Percentiles rank a stretch among this genome's conserved stretches.
These are phyloP conservation scores for Yamadazyma blattariae DNA, from an alignment of 1,139 yeast genomes.

Conservation along the genomic window DNA sequence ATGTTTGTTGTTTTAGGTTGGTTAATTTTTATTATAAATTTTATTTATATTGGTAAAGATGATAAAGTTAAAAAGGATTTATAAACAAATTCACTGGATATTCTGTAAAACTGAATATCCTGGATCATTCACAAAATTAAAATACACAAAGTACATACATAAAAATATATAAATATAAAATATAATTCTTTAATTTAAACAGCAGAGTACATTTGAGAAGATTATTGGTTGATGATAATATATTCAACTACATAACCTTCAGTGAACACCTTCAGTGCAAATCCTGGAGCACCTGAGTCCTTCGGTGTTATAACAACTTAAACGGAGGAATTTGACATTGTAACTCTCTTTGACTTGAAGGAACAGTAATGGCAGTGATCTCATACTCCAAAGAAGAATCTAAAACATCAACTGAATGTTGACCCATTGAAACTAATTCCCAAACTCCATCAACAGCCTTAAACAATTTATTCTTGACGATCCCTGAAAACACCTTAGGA, in stretches of 20 bases:
- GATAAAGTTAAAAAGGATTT: constrained; percentile 30
- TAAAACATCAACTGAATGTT: constrained; percentile 4
- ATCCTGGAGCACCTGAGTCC: no score
- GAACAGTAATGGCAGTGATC: neutral
- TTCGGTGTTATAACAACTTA: no score
- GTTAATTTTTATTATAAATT: constrained; percentile 69
- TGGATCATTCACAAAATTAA: no score
- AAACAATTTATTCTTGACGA: constrained; percentile 4
- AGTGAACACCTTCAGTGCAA: no score
- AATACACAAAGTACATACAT: no score
- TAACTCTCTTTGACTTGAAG: neutral
- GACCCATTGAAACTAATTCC: neutral
- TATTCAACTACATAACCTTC: no score
- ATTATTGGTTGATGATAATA: no score
- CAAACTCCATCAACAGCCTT: constrained; percentile 1
- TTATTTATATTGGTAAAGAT: constrained; percentile 46
- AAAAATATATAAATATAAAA: no score
- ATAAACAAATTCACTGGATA: no score
- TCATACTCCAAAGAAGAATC: constrained; percentile 4
- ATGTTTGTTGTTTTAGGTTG: constrained; percentile 69
- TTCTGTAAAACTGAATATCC: no score
- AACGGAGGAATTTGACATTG: constrained; percentile 3
- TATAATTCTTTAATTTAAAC: no score
- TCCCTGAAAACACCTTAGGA: constrained; percentile 9
- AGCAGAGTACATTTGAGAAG: no score